Evolutionary conservation across 192 early-diverging fungal species (phyloP).

Genomic region (Coemansia sp.): DNA sequence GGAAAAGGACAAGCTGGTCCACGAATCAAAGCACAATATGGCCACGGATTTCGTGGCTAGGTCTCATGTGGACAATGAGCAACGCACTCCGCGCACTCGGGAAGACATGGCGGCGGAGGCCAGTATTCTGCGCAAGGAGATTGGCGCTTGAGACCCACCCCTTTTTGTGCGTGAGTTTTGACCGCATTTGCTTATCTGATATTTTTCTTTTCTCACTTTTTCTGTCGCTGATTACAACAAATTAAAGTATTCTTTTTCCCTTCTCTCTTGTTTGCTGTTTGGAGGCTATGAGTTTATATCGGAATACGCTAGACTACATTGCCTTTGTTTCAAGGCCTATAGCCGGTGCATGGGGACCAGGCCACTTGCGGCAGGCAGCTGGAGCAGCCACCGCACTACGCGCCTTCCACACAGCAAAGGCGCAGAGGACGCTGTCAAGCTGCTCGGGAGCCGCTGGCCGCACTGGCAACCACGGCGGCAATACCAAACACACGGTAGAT

Average conservation of each 20-base stretch:
- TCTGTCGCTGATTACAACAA: background rate
- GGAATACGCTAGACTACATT: background rate
- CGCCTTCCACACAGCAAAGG: background rate
- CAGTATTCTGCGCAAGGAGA: constrained; percentile 25
- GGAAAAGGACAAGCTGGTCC: constrained; percentile 29
- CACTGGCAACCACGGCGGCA: background rate
- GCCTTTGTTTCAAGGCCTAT: background rate
- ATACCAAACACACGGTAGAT: constrained; percentile 1
- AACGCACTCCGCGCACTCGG: constrained; percentile 67
- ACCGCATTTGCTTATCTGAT: constrained; percentile 1
- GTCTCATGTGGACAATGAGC: constrained; percentile 65
- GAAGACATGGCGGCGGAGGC: constrained; percentile 76
- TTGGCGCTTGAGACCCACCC: constrained; percentile 17
- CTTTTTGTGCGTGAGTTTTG: background rate
- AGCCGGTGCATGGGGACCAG: background rate
- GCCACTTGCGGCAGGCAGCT: background rate
- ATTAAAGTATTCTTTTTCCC: background rate
- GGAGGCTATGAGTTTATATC: background rate
- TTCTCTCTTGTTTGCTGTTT: no score
- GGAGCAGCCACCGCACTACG: background rate
- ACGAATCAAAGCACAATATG: background rate
- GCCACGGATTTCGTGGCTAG: constrained; percentile 1
- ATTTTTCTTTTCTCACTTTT: background rate
- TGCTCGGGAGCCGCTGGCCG: background rate
- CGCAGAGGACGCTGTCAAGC: background rate